These are phyloP conservation scores for Starmerella sp. DNA, from an alignment of 805 yeast species.

Conservation along the genomic window DNA sequence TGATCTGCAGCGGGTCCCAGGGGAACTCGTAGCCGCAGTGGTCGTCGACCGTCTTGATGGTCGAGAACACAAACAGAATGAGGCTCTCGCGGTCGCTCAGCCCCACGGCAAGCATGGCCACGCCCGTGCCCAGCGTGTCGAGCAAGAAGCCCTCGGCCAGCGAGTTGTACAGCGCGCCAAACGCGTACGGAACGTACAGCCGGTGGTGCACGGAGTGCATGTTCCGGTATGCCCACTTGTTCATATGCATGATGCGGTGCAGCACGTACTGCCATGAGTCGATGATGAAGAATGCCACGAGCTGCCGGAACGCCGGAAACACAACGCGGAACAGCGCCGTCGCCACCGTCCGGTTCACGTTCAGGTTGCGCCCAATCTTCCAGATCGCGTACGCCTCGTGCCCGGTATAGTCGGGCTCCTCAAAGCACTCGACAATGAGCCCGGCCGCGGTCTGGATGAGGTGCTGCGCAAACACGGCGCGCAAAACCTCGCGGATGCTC, in stretches of 20 bases:
- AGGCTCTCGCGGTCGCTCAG: conserved; percentile 69
- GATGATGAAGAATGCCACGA: conserved; percentile 57
- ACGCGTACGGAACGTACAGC: conserved; percentile 91
- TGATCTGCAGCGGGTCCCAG: conserved; percentile 73
- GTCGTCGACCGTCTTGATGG: conserved; percentile 94
- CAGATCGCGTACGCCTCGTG: conserved; percentile 40
- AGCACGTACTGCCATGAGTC: conserved; percentile 94
- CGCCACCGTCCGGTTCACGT: conserved; percentile 29
- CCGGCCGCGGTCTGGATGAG: conserved; percentile 71
- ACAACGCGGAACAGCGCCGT: conserved; percentile 52
- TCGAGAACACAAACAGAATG: conserved; percentile 70
- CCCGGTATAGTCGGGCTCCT: conserved; percentile 39
- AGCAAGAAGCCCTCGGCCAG: conserved; percentile 87
- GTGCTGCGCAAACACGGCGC: conserved; percentile 80
- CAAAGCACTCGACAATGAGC: conserved; percentile 41
- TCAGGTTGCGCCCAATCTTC: conserved; percentile 34
- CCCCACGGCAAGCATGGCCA: conserved; percentile 53
- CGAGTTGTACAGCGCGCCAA: conserved; percentile 89
- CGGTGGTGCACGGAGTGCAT: conserved; percentile 94
- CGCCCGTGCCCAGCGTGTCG: conserved; percentile 86
- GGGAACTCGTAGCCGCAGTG: conserved; percentile 97
- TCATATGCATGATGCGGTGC: conserved; percentile 80
- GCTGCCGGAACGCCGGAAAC: conserved; percentile 45
- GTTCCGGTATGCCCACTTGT: conserved; percentile 59
- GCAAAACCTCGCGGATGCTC: conserved; percentile 51